phyloP scores from a whole-genome alignment of 2,329 filamentous ascomycete genomes.

The Rutstroemia sp. region DNA sequence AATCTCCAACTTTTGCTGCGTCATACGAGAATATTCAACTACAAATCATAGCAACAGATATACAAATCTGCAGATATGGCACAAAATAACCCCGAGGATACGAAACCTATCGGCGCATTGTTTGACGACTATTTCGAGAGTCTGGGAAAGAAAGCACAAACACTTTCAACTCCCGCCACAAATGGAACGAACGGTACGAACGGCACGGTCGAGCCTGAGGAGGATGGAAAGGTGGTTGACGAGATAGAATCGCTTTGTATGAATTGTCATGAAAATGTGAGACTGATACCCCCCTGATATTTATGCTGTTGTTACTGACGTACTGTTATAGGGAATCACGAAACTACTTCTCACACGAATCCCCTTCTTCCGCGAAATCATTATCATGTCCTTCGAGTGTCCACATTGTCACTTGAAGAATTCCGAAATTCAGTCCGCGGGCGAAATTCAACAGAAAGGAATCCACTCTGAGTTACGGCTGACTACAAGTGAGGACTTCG shows the following conservation, averaged over 20 bases:
- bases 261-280: conserved; percentile 75
- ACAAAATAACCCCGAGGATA: conserved; percentile 33
- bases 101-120: conserved; percentile 33
- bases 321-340: conserved; percentile 60
- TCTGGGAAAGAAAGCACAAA: conserved; percentile 54
- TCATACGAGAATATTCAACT: background rate
- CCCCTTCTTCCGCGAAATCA: conserved; percentile 94
- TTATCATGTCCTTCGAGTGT: conserved; percentile 95
- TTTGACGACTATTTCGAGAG: conserved; percentile 53
- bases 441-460: conserved; percentile 84
- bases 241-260: conserved; percentile 77
- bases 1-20: conserved; percentile 13
- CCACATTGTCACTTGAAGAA: conserved; percentile 84
- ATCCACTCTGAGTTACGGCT: conserved; percentile 76
- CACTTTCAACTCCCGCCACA: conserved; percentile 34
- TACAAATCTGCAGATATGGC: conserved; percentile 34
- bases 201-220: conserved; percentile 28
- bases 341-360: conserved; percentile 84
- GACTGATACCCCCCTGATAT: conserved; percentile 13
- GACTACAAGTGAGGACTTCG: conserved; percentile 65
- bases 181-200: conserved; percentile 22
- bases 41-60: background rate
- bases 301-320: background rate
- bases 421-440: conserved; percentile 89
- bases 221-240: conserved; percentile 51